Conservation (phyloP, 2,329 filamentous ascomycete species). For the Rutstroemia sp. region DNA sequence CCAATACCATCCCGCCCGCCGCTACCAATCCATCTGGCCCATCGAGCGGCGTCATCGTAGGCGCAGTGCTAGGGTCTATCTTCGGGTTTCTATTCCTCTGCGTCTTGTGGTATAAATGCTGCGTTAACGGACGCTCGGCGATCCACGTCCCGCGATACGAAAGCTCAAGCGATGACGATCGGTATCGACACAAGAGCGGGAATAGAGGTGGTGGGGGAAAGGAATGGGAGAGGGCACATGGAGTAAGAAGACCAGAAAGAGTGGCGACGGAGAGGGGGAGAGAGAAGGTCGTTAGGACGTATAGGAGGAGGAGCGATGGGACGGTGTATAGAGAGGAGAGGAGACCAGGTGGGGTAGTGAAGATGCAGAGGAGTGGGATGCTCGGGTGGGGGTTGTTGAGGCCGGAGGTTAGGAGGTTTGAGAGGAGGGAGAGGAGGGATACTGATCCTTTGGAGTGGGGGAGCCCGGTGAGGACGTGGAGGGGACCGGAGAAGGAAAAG, state of each 20-base stretch:
- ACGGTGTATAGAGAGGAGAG: neutral
- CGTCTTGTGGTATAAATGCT: conserved; percentile 31
- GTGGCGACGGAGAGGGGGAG: conserved; percentile 3
- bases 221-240: conserved; percentile 2
- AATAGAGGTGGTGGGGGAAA: conserved; percentile 2
- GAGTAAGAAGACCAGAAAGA: conserved; percentile 10
- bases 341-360: neutral
- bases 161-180: conserved; percentile 8
- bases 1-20: neutral
- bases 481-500: neutral
- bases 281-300: neutral
- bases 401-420: neutral
- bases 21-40: neutral
- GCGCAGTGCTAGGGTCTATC: conserved; percentile 22
- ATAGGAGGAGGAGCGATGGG: neutral
- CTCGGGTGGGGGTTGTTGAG: neutral
- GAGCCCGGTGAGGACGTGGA: neutral
- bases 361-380: neutral
- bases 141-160: conserved; percentile 2
- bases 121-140: conserved; percentile 3
- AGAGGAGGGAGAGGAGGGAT: neutral
- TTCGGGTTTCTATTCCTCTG: conserved; percentile 30
- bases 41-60: conserved; percentile 5
- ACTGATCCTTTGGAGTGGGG: neutral
- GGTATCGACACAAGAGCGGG: neutral